Evolutionary conservation across 1,284 basidiomycete species (phyloP), one percentile per base, ranked within the genome.

Genomic region (Ustilago loliicola): DNA sequence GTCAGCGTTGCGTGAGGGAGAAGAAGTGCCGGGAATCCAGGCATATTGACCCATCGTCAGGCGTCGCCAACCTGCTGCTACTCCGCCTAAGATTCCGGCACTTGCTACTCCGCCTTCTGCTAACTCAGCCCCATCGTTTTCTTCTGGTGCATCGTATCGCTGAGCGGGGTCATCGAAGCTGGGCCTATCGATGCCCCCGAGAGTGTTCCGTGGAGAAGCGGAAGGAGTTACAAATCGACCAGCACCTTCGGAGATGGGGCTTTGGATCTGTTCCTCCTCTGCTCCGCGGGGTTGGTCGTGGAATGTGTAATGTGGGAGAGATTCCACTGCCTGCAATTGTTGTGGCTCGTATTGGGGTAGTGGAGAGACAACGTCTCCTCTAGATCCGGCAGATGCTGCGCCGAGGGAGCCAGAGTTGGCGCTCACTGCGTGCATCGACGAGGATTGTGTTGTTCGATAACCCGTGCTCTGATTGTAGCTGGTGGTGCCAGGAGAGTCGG

Each of bases 31-130:
- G n/a, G 74, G 69, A 7, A 77, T 45, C 74, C 74, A 77, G 2
- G 69, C 74, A 48, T 66, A 72, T 29, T 79, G 71, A 9, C 74
- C 79, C 71, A 74, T 74, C n/a, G 78, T 80, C 59, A 80, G 54
- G 6, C 79, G 70, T 6, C 72, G 65, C 80, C 78, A 80, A 13
- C 80, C 80, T 23, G 78, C 71, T 0, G 77, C 71, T 19, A 80
- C 52, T 15, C 78, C 74, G 19, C 80, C 79, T 8, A 81, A 36
- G 58, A 81, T 66, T 6, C 77, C 74, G 3, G 68, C 65, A 30
- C 67, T 66, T 9, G 70, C 79, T 7, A 64, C 70, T 7, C 74
- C 55, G 0, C 55, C 56, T 38, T 66, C 74, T 7, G 56, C 52
- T 0, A 57, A 50, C 19, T 62, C 52, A 15, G 66, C 51, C 11